Evolutionary conservation across 2,329 filamentous ascomycete species (phyloP), one percentile per base, ranked within the genome.

Genomic region (Penicillium brasilianum): DNA sequence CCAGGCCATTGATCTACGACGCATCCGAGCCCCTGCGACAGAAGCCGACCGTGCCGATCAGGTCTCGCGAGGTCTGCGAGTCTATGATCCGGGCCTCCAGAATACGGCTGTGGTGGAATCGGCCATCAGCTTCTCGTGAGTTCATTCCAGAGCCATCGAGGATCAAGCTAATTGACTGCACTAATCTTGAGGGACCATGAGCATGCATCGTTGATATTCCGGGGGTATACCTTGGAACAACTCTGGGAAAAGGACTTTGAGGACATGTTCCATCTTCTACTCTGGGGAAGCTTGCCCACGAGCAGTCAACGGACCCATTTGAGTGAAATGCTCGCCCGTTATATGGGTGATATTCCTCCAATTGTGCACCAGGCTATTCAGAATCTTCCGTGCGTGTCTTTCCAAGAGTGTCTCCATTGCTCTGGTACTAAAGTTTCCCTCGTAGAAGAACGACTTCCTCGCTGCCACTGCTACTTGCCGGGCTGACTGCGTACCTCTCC

Each of bases 1-100:
- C 22, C 63, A 62, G 1, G 73, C 75, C 1, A 43, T 62, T 5
- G 72, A 74, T 34, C 59, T 77, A 25, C 71, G 69, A 30, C 58
- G 62, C 18, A 77, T 77, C 28, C 68, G 59, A 57, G 66, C 62
- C 2, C 59, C 64, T 20, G 44, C 52, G 1, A 25, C 50, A 16
- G 66, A 51, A 0, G 30, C 61, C 2, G 57, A 74, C 46, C 63
- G 61, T 13, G 66, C 64, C 2, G 70, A 74, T 39, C 71, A 72
- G 48, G 61, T 66, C 5, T 55, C 56, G 14, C 55, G 61, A 48
- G 75, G 74, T 11, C 63, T 78, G 7, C 68, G 72, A 5, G 63
- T 78, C 2, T 67, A 76, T 55, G 75, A 77, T 58, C 72, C 73
- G 0, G 75, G 75, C 0, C 63, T 75, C 34, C 65, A 69, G 36